Base-by-base conservation (phyloP, 805 yeast genomes). In the Komagataella pseudopastoris region DNA sequence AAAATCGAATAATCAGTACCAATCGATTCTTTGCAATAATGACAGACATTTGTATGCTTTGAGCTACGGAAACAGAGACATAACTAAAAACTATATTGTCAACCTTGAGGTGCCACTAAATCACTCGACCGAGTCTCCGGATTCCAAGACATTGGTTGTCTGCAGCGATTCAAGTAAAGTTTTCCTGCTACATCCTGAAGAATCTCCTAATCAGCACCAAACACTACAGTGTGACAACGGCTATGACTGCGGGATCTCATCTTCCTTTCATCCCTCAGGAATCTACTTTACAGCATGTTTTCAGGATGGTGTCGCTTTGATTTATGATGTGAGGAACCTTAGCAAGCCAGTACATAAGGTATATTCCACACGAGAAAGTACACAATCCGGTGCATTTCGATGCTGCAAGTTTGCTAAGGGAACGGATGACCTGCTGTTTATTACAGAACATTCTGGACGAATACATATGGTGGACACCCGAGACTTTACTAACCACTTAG, bases 401-500 rank as follows among this genome's bases (percentile, higher is more conserved):
- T 66, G 67, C 23, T 62, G 66, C 48, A 80, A 81, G 61, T 82
- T 79, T 56, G 71, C 85, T 22, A 71, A 75, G 44, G 83, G 87
- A 3, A 70, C 84, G 14, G 90, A 84, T 58, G 96, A 90, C 64
- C 65, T 88, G 53, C 68, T 90, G 52, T 77, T 85, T 51, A 72
- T 90, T 2, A 76, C 85, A 51, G 97, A 90, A 63, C 96, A 90
- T 58, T 84, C 81, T 51, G 95, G 95, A 0, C 73, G 96, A 51
- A 85, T 90, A 3, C 98, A 90, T 66, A 71, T 89, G 52, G 71
- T 90, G 23, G 96, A 90, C 63, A 74, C 88, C 23, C 76, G 96
- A 55, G 78, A 85, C 59, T 77, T 80, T 56, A 70, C 74, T 53
- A 81, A 85, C 57, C 91, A 86, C 61, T 91, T 85, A 63, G 88